Evolutionary conservation across 192 early-diverging fungal genomes (phyloP), one percentile per base, ranked within the genome.

Genomic region (Coemansia sp.): DNA sequence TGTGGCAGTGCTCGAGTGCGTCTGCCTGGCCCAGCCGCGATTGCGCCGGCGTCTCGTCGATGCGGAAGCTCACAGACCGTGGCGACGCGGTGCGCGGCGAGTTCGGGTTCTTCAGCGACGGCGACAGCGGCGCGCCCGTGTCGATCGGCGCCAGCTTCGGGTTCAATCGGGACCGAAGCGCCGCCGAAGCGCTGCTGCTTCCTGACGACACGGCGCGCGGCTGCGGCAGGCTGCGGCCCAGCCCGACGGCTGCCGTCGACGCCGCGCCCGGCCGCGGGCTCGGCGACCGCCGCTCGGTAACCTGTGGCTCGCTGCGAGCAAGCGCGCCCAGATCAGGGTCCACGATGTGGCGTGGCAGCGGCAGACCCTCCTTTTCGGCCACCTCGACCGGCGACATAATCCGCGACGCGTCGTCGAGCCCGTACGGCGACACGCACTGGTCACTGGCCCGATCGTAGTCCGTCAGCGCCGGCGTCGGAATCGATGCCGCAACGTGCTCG

Each of bases 361-460:
- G 72, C 32, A 75, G 50, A 1, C 72, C 72, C 40, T 75, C 65
- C 38, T 75, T 68, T 8, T 54, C 72, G 0, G 72, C 72, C 10
- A 75, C 65, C 35, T 75, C 72, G 15, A 64, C 72, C 0, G 72
- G 72, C 72, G 72, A 75, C 72, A 75, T 67, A 20, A 75, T 68
- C 23, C 65, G 72, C 49, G 44, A 8, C 32, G 11, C 17, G 1
- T 40, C 39, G n/a, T 53, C 52, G 49, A 60, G 40, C 6, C 41
- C 31, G 2, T 31, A 31, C 40, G 56, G 39, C 9, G 40, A 36
- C 14, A 32, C 40, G 10, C 44, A 34, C 32, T 4, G 25, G 10
- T 50, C 39, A 53, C 57, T 31, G 58, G 63, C 30, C 9, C 60
- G 36, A 34, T 62, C 71, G 54, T 57, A 60, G 53, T 73, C 63